Percentiles rank a stretch among this genome's conserved stretches.
phyloP scores from a whole-genome alignment of 2,329 filamentous ascomycete species.

The Gaeumannomyces tritici region DNA sequence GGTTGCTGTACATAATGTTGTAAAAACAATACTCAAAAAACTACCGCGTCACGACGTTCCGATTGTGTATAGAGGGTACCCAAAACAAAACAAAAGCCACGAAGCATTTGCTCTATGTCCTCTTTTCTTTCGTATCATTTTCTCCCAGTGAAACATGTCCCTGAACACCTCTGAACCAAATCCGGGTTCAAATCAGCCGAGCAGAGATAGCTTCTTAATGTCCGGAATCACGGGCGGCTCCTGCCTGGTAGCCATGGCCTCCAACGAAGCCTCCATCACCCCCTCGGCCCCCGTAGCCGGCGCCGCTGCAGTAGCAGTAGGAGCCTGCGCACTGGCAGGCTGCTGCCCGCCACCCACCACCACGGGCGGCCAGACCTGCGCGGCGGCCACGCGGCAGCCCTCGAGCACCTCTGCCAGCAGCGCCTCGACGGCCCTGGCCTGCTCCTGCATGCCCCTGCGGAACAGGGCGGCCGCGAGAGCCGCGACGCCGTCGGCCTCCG shows the following conservation, averaged over 20 bases:
- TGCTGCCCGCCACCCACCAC: background rate
- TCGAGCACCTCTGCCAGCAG: slow-evolving; percentile 66
- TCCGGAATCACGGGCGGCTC: slow-evolving; percentile 36
- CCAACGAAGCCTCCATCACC: slow-evolving; percentile 40
- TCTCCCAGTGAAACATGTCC: too few relatives aligned
- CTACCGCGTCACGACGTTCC: background rate
- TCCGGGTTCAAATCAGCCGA: slow-evolving; percentile 24
- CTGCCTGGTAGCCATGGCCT: slow-evolving; percentile 31
- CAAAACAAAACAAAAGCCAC: background rate
- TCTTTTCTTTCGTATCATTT: too few relatives aligned
- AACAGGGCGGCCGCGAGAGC: slow-evolving; percentile 68
- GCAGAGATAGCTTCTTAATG: slow-evolving; percentile 37
- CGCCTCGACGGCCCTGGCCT: slow-evolving; percentile 67
- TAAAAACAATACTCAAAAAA: background rate
- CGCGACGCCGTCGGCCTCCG: slow-evolving; percentile 61
- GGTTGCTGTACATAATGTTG: background rate
- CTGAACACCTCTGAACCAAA: too few relatives aligned
- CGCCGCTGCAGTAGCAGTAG: slow-evolving; percentile 5
- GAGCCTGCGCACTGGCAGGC: slow-evolving; percentile 13
- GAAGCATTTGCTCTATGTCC: background rate
- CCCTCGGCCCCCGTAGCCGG: slow-evolving; percentile 21
- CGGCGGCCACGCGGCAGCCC: slow-evolving; percentile 55
- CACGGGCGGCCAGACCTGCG: slow-evolving; percentile 49
- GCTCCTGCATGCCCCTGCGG: slow-evolving; percentile 76
- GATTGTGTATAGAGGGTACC: background rate